A percentile compares a stretch with the other conserved stretches of the same genome.
Conservation (phyloP, 495 filamentous ascomycete species). For the Lepidopterella palustris region DNA sequence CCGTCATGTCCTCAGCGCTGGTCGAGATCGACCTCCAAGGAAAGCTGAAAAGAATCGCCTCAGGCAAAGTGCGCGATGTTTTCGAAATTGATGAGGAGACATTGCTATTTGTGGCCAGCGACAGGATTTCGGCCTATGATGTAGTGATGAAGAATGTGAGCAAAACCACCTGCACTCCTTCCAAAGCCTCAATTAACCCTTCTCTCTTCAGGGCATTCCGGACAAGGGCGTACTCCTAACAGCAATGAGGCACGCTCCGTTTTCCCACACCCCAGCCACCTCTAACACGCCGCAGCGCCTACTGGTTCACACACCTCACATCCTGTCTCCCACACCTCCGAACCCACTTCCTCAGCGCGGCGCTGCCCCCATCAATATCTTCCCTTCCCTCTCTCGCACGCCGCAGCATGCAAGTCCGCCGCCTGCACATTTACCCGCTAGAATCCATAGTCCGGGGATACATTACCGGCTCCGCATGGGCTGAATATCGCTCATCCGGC, state of each 20-base stretch:
- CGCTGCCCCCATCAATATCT: constrained; percentile 45
- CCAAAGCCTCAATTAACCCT: not conserved
- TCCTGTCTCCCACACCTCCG: constrained; percentile 58
- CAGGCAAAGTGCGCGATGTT: constrained; percentile 78
- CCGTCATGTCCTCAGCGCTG: constrained; percentile 42
- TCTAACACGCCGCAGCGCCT: constrained; percentile 44
- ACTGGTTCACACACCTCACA: constrained; percentile 77
- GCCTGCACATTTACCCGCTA: constrained; percentile 72
- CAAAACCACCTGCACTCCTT: constrained; percentile 3
- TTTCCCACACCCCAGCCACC: not conserved
- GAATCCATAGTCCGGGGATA: constrained; percentile 92
- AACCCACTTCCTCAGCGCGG: constrained; percentile 69
- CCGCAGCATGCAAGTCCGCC: constrained; percentile 78
- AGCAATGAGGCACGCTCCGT: constrained; percentile 43
- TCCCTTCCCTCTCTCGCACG: constrained; percentile 45
- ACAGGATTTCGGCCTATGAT: constrained; percentile 93
- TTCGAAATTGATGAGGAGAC: constrained; percentile 68
- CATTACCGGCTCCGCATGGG: constrained; percentile 89
- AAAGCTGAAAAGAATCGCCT: constrained; percentile 50
- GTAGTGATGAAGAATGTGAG: constrained; percentile 78
- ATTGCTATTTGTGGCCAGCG: constrained; percentile 81
- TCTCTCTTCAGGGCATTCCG: constrained; percentile 58
- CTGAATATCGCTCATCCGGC: constrained; percentile 63
- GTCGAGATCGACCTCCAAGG: constrained; percentile 49
- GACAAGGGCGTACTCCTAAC: constrained; percentile 81